Evolutionary conservation across 768 basidiomycete genomes (phyloP), one percentile per base, ranked within the genome.

Genomic region (Crassisporium funariophilum): DNA sequence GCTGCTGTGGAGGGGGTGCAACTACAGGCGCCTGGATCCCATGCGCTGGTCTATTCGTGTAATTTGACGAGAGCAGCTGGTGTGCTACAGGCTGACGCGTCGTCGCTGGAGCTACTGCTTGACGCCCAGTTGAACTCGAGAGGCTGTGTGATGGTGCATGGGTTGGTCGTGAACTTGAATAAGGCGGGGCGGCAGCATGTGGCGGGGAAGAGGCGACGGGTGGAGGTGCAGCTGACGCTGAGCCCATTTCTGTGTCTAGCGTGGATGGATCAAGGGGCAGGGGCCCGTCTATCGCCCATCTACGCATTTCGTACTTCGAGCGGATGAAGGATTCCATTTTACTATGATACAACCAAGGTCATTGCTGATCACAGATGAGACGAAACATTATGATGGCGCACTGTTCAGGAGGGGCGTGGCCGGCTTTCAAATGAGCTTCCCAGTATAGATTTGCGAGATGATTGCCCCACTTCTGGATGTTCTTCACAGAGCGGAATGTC

Each of bases 321-420:
- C 95, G 86, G 50, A 98, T 89, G 68, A 94, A 98, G 0, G 91
- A 93, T 47, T 98, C 95, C 76, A 98, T 94, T 79, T 98, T 98
- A 65, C 95, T 95, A 62, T n/a, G 46, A 16, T 37, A 24, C 31
- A 27, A 15, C 24, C 20, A 9, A 38, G 10, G 23, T 12, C 37
- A 35, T 17, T 41, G 4, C 42, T 38, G 24, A 13, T 29, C 34
- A 27, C 38, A 7, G 17, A 16, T 54, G 13, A 17, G 17, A 40
- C 23, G 29, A n/a, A 5, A 44, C 41, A 42, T 15, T 38, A 36
- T 35, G 34, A 35, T 7, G 16, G 79, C 92, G 61, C 58, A 98
- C 95, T 98, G 95, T 55, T 99, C 95, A 4, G 91, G 88, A 27
- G 95, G 95, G 16, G 88, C 56, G 63, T 99, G 95, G 0, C 95